Evolutionary conservation across 257 asterid species (phyloP).

Genomic region (Plantago major): DNA sequence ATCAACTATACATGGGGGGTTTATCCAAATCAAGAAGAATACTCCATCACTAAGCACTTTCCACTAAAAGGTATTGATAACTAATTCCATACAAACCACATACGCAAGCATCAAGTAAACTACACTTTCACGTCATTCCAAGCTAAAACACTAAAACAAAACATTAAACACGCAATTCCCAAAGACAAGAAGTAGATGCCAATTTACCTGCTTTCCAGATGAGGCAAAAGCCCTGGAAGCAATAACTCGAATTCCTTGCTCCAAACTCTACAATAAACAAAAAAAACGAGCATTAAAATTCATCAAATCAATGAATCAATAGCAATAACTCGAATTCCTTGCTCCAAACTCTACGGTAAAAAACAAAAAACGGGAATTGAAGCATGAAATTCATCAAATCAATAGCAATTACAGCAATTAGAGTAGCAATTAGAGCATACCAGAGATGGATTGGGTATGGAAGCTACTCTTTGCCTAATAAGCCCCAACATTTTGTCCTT

Average conservation of each 20-base stretch:
- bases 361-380: slow-evolving; percentile 12
- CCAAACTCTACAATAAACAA: slow-evolving; percentile 30
- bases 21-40: not conserved
- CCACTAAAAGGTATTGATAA: not conserved
- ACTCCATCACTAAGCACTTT: not conserved
- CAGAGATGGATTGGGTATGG: slow-evolving; percentile 41
- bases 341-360: slow-evolving; percentile 37
- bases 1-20: not conserved
- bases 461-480: slow-evolving; percentile 35
- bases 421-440: slow-evolving; percentile 20
- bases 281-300: slow-evolving; percentile 9
- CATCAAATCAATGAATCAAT: slow-evolving; percentile 9
- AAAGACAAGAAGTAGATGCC: slow-evolving; percentile 1
- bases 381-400: slow-evolving; percentile 4
- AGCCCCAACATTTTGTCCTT: slow-evolving; percentile 44
- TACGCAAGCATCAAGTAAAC: not conserved
- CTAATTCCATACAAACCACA: not conserved
- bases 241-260: slow-evolving; percentile 51
- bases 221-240: slow-evolving; percentile 66
- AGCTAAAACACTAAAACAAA: not conserved
- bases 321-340: slow-evolving; percentile 49
- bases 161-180: slow-evolving; percentile 4
- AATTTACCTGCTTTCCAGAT: slow-evolving; percentile 56
- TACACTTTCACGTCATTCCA: not conserved
- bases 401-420: slow-evolving; percentile 39